Base-by-base conservation (phyloP, 441 rosid genomes). In the Populus hybrid region DNA sequence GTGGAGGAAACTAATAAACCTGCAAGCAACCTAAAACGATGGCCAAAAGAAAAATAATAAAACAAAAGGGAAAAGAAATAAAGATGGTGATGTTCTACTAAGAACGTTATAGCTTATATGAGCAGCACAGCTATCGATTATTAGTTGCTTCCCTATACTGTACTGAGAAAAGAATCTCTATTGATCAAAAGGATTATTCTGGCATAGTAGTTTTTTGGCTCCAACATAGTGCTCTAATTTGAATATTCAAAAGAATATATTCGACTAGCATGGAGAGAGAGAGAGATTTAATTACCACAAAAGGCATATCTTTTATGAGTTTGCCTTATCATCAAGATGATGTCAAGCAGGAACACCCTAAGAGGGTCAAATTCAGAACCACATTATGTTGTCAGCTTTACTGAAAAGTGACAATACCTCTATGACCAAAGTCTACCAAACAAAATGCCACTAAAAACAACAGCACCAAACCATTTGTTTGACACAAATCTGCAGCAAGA, bases 391-490 rank as follows among this genome's bases (percentile, higher is more conserved):
- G 29, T 16, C 7, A 18, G n/a, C 61, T 53, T 53, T 18, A 65
- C 71, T 21, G 75, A 38, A 38, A 68, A 45, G 59, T 59, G 40
- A 59, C 16, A 36, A 50, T 74, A 82, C 85, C 82, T 81, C 79
- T 82, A 83, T 14, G 82, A 76, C 67, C 74, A 74, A 31, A 84
- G 76, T 85, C 89, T 93, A 76, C 98, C 99, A 71, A 88, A 83
- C 59, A 95, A 81, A 82, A 93, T 88, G 69, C 94, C 99, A 68
- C 93, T 87, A 79, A 89, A 92, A 73, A 95, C 75, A 42, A 92
- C 79, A 8, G 91, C 98, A 79, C 98, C 98, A 84, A 95, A 89
- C 98, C 97, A 90, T 87, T 92, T 92, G 87, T 90, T 90, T 53
- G 94, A 90, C 66, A 90, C 89, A 84, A 93, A 93, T 83, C 98